Conservation (phyloP, 768 basidiomycete species). For the Boletus rex-veris region DNA sequence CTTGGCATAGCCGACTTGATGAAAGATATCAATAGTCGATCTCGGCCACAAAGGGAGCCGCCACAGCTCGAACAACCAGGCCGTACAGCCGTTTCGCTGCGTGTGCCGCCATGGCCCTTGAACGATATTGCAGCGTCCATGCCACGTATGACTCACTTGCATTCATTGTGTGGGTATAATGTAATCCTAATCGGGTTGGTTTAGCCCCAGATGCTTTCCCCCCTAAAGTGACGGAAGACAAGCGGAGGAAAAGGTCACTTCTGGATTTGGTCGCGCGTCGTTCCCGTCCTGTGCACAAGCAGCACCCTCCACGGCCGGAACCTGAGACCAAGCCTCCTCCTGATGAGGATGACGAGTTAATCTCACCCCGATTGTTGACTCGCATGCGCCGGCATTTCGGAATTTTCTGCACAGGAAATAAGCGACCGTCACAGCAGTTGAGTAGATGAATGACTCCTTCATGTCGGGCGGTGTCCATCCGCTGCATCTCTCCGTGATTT, state of each 20-base stretch:
- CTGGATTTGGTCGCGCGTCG: conserved; percentile 10
- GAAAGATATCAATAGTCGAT: conserved; percentile 12
- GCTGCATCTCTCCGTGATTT: conserved; percentile 7
- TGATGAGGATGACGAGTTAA: conserved; percentile 7
- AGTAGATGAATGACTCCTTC: conserved; percentile 4
- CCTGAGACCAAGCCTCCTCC: conserved; percentile 1
- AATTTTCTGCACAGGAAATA: conserved; percentile 38
- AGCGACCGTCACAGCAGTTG: conserved; percentile 9
- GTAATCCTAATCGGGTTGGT: conserved; percentile 10
- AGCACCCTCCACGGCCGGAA: conserved; percentile 16
- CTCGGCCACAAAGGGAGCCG: conserved; percentile 14
- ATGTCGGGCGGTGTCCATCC: conserved; percentile 1
- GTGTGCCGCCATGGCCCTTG: conserved; percentile 24
- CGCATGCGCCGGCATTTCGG: conserved; percentile 30
- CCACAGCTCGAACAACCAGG: conserved; percentile 17
- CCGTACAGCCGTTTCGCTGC: conserved; percentile 9
- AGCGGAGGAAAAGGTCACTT: conserved; percentile 12
- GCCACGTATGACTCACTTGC: conserved; percentile 33
- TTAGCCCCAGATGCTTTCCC: conserved; percentile 40
- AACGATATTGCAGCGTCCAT: conserved; percentile 29
- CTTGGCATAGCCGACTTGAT: conserved; percentile 35
- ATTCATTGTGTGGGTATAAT: not conserved
- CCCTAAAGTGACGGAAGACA: conserved; percentile 15
- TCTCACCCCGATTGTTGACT: conserved; percentile 8
- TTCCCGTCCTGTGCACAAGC: conserved; percentile 27